These are phyloP conservation scores for Tilletia horrida DNA, from an alignment of 1,284 basidiomycete species.

Conservation along the genomic window DNA sequence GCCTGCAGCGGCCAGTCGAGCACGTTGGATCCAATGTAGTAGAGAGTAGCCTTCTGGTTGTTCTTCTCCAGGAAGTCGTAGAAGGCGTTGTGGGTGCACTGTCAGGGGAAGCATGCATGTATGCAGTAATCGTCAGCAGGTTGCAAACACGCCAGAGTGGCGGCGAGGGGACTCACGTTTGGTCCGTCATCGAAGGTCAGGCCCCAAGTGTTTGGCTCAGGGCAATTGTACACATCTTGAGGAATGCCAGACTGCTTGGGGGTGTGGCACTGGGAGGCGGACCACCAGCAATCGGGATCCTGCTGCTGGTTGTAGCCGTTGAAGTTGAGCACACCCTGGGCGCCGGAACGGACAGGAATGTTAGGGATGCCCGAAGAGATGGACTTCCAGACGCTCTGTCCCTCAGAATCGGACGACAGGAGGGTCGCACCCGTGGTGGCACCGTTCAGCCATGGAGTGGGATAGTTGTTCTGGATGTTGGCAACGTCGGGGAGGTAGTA, in stretches of 20 bases:
- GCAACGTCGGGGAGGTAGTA: conserved; percentile 40
- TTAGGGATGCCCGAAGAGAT: conserved; percentile 8
- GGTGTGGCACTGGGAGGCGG: conserved; percentile 39
- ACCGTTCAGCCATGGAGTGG: conserved; percentile 30
- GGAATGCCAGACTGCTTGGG: conserved; percentile 49
- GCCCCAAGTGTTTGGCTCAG: conserved; percentile 60
- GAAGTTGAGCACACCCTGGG: conserved; percentile 17
- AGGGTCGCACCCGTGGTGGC: conserved; percentile 11
- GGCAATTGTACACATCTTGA: conserved; percentile 56
- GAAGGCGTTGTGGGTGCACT: conserved; percentile 59
- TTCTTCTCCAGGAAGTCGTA: conserved; percentile 59
- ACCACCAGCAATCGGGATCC: conserved; percentile 54
- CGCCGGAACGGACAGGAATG: neutral
- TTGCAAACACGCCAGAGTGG: neutral
- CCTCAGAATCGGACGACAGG: conserved; percentile 15
- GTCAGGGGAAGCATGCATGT: no score
- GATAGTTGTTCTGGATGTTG: conserved; percentile 36
- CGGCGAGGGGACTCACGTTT: conserved; percentile 24
- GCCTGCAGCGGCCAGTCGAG: conserved; percentile 62
- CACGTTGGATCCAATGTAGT: conserved; percentile 60
- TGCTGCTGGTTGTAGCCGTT: conserved; percentile 14
- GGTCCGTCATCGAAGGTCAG: conserved; percentile 60
- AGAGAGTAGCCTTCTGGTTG: conserved; percentile 60
- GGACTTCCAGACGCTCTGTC: conserved; percentile 8
- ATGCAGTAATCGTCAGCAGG: neutral